Conservation (phyloP, 106 monocot species). For the Acorus calamus region DNA sequence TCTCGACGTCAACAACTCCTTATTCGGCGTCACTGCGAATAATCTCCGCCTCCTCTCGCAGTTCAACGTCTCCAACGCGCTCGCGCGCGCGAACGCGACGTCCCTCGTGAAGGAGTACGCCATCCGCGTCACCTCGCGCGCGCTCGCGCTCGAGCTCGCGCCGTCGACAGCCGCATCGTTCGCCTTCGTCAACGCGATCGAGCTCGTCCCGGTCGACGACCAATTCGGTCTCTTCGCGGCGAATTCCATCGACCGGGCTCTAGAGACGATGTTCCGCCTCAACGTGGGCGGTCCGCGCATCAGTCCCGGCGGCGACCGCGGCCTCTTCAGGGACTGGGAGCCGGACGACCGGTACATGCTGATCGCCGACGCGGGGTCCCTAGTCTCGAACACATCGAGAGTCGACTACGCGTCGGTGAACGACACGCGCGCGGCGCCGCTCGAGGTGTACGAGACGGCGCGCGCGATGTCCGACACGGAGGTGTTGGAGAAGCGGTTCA, state of each 20-base stretch:
- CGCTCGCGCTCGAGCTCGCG: conserved; percentile 38
- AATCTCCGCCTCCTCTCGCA: conserved; percentile 46
- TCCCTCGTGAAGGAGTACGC: conserved; percentile 74
- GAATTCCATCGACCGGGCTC: conserved; percentile 23
- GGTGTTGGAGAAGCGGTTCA: conserved; percentile 58
- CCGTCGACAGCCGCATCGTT: conserved; percentile 39
- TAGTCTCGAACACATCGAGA: conserved; percentile 33
- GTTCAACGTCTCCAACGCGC: conserved; percentile 51
- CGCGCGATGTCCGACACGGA: conserved; percentile 37
- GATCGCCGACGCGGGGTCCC: conserved; percentile 30
- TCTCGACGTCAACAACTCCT: conserved; percentile 28
- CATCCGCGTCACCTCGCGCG: conserved; percentile 31
- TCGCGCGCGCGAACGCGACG: conserved; percentile 21
- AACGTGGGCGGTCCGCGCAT: conserved; percentile 59
- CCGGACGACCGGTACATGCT: conserved; percentile 57
- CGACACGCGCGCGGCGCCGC: conserved; percentile 45
- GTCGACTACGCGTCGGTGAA: conserved; percentile 47
- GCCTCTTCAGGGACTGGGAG: conserved; percentile 62
- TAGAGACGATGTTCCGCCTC: conserved; percentile 82
- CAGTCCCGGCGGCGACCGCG: conserved; percentile 28
- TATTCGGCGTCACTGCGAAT: conserved; percentile 53
- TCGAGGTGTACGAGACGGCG: conserved; percentile 61
- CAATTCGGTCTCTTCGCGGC: conserved; percentile 5
- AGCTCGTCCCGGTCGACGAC: conserved; percentile 36
- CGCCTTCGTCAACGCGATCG: conserved; percentile 82